Evolutionary conservation across 2,329 filamentous ascomycete genomes (phyloP).

Genomic region (Verticillium nubilum): DNA sequence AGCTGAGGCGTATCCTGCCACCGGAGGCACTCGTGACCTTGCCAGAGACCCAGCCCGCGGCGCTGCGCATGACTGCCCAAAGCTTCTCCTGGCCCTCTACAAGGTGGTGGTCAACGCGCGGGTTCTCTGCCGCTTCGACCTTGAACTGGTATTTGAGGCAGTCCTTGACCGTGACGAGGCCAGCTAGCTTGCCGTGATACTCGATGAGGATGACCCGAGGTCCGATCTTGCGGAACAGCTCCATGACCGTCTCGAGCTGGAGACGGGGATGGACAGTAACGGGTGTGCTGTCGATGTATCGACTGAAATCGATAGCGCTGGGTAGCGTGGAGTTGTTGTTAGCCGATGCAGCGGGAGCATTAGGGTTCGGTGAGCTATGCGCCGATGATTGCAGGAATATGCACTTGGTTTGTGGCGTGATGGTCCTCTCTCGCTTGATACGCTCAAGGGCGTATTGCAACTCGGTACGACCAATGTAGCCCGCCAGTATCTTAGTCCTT

Average conservation of each 20-base stretch:
- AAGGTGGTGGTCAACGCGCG: constrained; percentile 51
- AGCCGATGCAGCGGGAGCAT: constrained; percentile 47
- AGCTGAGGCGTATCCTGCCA: constrained; percentile 49
- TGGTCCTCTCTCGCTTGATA: constrained; percentile 61
- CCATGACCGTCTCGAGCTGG: constrained; percentile 95
- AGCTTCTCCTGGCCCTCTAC: constrained; percentile 58
- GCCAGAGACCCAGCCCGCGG: constrained; percentile 54
- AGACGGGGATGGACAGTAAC: constrained; percentile 87
- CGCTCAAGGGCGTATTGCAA: constrained; percentile 85
- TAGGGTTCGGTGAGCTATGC: constrained; percentile 4
- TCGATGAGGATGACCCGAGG: constrained; percentile 91
- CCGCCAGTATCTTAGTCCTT: constrained; percentile 66
- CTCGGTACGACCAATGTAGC: constrained; percentile 91
- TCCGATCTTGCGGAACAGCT: constrained; percentile 96
- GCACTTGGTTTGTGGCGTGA: constrained; percentile 67
- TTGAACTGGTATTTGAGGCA: constrained; percentile 97
- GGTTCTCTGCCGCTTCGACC: constrained; percentile 79
- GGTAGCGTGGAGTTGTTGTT: constrained; percentile 50
- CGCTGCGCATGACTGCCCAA: constrained; percentile 51
- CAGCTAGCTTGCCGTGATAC: constrained; percentile 75
- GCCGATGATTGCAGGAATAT: constrained; percentile 53
- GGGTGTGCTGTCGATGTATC: constrained; percentile 84
- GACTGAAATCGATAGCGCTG: constrained; percentile 69
- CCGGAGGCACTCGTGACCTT: constrained; percentile 47
- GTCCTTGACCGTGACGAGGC: constrained; percentile 93